Evolutionary conservation across 164 flowering plant genomes (phyloP).

Genomic region (Saururus chinensis): DNA sequence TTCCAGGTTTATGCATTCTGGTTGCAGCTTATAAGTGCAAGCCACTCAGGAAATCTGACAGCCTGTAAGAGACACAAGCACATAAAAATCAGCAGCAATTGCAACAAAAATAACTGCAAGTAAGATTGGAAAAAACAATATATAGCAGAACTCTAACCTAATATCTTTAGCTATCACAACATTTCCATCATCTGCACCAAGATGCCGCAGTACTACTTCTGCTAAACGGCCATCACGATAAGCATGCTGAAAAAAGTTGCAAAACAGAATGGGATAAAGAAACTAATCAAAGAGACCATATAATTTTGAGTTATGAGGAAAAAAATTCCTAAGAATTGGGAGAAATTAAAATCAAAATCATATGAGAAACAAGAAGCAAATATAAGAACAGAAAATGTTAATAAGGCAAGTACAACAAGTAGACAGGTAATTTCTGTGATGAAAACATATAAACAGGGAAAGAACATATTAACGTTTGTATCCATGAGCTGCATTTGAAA

Average conservation of each 20-base stretch:
- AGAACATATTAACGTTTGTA: too few species aligned
- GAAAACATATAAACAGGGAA: too few species aligned
- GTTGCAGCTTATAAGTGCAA: conserved; percentile 34
- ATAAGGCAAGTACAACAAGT: too few species aligned
- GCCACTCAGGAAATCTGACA: conserved; percentile 65
- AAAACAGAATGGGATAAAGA: neutral
- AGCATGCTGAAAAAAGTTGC: conserved; percentile 57
- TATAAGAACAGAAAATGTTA: too few species aligned
- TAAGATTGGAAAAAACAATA: neutral
- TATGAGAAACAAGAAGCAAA: too few species aligned
- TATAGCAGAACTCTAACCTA: conserved; percentile 34
- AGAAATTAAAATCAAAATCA: too few species aligned
- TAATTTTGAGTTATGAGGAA: neutral
- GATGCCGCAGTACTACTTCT: conserved; percentile 76
- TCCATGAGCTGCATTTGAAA: too few species aligned
- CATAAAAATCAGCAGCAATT: neutral
- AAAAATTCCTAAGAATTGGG: neutral
- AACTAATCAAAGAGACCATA: neutral
- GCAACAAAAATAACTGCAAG: neutral
- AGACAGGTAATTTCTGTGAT: too few species aligned
- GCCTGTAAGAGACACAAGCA: conserved; percentile 38
- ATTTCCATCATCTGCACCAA: conserved; percentile 80
- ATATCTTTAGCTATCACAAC: conserved; percentile 72
- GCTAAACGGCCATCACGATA: conserved; percentile 83
- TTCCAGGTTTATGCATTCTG: neutral